phyloP scores from a whole-genome alignment of 2,329 filamentous ascomycete genomes.

The Sphaceloma murrayae region DNA sequence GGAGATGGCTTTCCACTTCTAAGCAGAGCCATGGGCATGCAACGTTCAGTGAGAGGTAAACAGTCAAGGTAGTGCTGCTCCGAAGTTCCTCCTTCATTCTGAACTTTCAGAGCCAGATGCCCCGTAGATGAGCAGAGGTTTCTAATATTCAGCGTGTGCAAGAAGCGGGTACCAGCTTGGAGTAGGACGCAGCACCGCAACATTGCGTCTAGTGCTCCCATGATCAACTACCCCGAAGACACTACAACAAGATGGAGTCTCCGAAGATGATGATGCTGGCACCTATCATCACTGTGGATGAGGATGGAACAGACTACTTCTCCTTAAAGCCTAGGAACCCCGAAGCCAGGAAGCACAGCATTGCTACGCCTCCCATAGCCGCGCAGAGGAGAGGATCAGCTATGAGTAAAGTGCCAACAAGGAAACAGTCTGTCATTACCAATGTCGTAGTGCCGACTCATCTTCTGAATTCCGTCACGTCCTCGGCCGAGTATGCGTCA shows the following conservation, averaged over 20 bases:
- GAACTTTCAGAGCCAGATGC: too few relatives aligned
- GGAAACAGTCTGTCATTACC: slow-evolving; percentile 7
- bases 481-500: slow-evolving; percentile 3
- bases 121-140: too few relatives aligned
- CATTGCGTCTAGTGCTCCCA: not conserved
- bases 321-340: not conserved
- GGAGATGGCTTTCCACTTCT: too few relatives aligned
- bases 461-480: slow-evolving; percentile 5
- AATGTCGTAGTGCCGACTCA: slow-evolving; percentile 9
- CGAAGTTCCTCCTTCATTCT: not conserved
- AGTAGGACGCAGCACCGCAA: too few relatives aligned
- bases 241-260: not conserved
- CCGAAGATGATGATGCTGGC: slow-evolving; percentile 12
- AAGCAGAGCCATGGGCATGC: too few relatives aligned
- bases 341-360: not conserved
- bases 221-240: too few relatives aligned
- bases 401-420: not conserved
- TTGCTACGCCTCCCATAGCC: not conserved
- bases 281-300: slow-evolving; percentile 8
- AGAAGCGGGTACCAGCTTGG: too few relatives aligned
- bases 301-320: slow-evolving; percentile 9
- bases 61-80: slow-evolving; percentile 6
- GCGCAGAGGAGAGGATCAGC: slow-evolving; percentile 2
- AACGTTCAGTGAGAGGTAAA: slow-evolving; percentile 9
- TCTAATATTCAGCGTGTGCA: too few relatives aligned